These are phyloP conservation scores for Nidula microcarpa DNA, from an alignment of 768 basidiomycete genomes.

Conservation along the genomic window DNA sequence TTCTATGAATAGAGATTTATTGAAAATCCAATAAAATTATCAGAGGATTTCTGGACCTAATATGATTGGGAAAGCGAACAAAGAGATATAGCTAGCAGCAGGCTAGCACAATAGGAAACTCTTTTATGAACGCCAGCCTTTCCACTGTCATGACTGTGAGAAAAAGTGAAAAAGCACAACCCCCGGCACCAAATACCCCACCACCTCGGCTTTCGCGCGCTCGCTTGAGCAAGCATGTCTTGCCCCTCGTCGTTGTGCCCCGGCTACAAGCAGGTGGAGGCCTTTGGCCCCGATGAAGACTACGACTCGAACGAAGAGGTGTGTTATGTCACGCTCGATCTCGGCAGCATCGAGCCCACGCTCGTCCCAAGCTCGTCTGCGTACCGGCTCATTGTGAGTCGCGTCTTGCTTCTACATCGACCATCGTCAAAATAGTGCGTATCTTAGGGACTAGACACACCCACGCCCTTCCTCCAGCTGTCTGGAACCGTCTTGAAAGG, in stretches of 20 bases:
- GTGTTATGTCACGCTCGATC: slow-evolving; percentile 70
- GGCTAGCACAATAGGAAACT: too few relatives aligned
- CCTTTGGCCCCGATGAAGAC: slow-evolving; percentile 65
- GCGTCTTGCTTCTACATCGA: not conserved
- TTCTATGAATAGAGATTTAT: too few relatives aligned
- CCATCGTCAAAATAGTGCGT: not conserved
- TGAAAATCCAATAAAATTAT: too few relatives aligned
- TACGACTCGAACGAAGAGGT: slow-evolving; percentile 55
- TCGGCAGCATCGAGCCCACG: slow-evolving; percentile 69
- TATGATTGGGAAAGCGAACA: too few relatives aligned
- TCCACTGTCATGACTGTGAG: not conserved
- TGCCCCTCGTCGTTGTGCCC: slow-evolving; percentile 36
- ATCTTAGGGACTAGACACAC: slow-evolving; percentile 69
- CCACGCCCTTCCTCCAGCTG: slow-evolving; percentile 74
- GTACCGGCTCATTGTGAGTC: slow-evolving; percentile 72
- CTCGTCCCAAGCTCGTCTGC: slow-evolving; percentile 68
- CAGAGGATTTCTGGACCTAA: too few relatives aligned
- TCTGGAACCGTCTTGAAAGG: slow-evolving; percentile 76
- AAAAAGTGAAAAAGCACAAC: not conserved
- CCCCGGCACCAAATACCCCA: not conserved
- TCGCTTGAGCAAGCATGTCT: not conserved
- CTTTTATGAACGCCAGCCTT: too few relatives aligned
- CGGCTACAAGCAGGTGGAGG: slow-evolving; percentile 65
- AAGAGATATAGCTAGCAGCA: too few relatives aligned
- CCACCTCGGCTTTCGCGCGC: not conserved